Evolutionary conservation across 2,329 filamentous ascomycete genomes (phyloP).

Genomic region (Beauveria varroae): DNA sequence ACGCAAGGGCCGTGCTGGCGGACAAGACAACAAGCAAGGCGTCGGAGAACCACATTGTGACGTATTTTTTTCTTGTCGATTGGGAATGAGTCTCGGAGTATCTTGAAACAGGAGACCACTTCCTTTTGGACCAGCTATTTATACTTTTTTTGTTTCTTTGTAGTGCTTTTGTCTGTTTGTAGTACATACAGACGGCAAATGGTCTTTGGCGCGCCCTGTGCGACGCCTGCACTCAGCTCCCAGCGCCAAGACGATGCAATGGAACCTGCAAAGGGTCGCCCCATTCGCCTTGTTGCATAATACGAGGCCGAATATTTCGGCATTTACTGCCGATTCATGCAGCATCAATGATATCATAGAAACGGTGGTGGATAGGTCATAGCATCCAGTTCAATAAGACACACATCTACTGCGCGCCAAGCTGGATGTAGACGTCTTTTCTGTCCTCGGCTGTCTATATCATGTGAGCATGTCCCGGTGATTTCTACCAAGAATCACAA

Average conservation of each 20-base stretch:
- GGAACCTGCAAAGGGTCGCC: not conserved
- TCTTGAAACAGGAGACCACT: too few relatives aligned
- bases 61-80: not conserved
- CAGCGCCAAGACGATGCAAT: not conserved
- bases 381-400: not conserved
- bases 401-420: not conserved
- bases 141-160: not conserved
- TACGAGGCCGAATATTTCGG: not conserved
- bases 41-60: constrained; percentile 7
- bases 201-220: not conserved
- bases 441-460: not conserved
- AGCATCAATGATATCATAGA: not conserved
- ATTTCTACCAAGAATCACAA: too few relatives aligned
- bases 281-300: not conserved
- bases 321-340: not conserved
- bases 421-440: not conserved
- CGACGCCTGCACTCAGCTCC: not conserved
- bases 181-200: too few relatives aligned
- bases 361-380: not conserved
- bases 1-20: constrained; percentile 17
- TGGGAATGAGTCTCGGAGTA: not conserved
- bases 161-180: too few relatives aligned
- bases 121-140: not conserved
- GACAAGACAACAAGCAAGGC: constrained; percentile 16
- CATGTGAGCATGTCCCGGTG: not conserved